phyloP scores from a whole-genome alignment of 305 asterid genomes.

The Andrographis paniculata region DNA sequence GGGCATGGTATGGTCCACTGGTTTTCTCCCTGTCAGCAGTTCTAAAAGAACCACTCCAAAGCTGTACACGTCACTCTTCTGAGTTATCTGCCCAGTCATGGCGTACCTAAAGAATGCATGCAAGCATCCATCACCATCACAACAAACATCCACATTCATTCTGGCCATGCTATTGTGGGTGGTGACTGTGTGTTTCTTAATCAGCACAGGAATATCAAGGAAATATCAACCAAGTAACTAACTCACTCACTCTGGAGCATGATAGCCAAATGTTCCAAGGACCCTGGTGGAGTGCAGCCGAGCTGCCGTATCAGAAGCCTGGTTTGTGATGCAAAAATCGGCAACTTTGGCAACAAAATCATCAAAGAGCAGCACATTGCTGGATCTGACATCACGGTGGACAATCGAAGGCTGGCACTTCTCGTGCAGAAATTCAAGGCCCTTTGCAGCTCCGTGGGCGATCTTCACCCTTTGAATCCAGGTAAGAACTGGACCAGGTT shows the following conservation, averaged over 20 bases:
- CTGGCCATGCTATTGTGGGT: not conserved
- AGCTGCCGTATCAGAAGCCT: slow-evolving; percentile 77
- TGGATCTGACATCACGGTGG: slow-evolving; percentile 77
- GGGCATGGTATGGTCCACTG: slow-evolving; percentile 80
- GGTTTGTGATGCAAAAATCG: slow-evolving; percentile 77
- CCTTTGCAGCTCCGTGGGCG: slow-evolving; percentile 75
- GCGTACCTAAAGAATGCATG: slow-evolving; percentile 43
- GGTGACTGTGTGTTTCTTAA: too few relatives aligned
- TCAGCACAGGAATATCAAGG: too few relatives aligned
- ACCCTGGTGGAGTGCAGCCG: slow-evolving; percentile 74
- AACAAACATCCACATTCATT: not conserved
- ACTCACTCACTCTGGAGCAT: slow-evolving; percentile 86
- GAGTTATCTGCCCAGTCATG: slow-evolving; percentile 76
- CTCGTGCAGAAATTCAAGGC: slow-evolving; percentile 63
- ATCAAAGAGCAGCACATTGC: slow-evolving; percentile 73
- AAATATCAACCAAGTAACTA: too few relatives aligned
- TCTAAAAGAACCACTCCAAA: slow-evolving; percentile 73
- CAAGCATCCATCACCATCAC: not conserved
- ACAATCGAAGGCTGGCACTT: slow-evolving; percentile 63
- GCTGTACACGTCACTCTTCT: slow-evolving; percentile 71
- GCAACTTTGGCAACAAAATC: slow-evolving; percentile 69
- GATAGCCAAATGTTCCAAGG: slow-evolving; percentile 78
- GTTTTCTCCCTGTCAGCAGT: slow-evolving; percentile 69
- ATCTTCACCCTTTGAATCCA: slow-evolving; percentile 77
- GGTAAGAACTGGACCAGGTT: slow-evolving; percentile 63